Evolutionary conservation across 108 stramenopile species (phyloP).

Genomic region (Phaeodactylum tricornutum): DNA sequence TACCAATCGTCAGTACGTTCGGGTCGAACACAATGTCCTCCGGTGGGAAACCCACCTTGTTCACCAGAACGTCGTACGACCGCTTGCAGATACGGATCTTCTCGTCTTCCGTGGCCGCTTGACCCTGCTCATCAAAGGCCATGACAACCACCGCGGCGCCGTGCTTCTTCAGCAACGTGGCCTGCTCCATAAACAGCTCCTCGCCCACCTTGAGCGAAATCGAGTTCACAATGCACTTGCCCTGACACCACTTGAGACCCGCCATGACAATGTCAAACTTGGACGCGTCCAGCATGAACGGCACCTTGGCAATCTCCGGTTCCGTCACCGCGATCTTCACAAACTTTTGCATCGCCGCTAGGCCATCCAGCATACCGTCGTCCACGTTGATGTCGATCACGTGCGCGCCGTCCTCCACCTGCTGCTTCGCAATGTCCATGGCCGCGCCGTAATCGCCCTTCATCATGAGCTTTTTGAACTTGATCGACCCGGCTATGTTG

Average conservation of each 20-base stretch:
- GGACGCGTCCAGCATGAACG: slow-evolving; percentile 95
- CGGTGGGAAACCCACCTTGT: slow-evolving; percentile 87
- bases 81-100: slow-evolving; percentile 96
- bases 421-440: slow-evolving; percentile 95
- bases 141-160: slow-evolving; percentile 97
- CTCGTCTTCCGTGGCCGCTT: slow-evolving; percentile 86
- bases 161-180: slow-evolving; percentile 84
- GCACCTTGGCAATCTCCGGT: slow-evolving; percentile 88
- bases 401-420: slow-evolving; percentile 93
- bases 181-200: slow-evolving; percentile 91
- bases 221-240: slow-evolving; percentile 91
- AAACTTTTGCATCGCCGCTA: slow-evolving; percentile 96
- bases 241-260: slow-evolving; percentile 90
- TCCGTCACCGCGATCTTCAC: slow-evolving; percentile 94
- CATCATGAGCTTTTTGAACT: slow-evolving; percentile 94
- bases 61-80: slow-evolving; percentile 90
- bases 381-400: slow-evolving; percentile 97
- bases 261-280: slow-evolving; percentile 95
- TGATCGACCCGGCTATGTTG: slow-evolving; percentile 86
- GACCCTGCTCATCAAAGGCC: slow-evolving; percentile 97
- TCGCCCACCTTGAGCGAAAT: slow-evolving; percentile 95
- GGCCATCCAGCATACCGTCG: slow-evolving; percentile 92
- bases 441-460: slow-evolving; percentile 81
- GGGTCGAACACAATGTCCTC: slow-evolving; percentile 98
- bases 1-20: slow-evolving; percentile 93